Evolutionary conservation across 176 grass and related monocot species (phyloP).

Genomic region (Cocos nucifera): DNA sequence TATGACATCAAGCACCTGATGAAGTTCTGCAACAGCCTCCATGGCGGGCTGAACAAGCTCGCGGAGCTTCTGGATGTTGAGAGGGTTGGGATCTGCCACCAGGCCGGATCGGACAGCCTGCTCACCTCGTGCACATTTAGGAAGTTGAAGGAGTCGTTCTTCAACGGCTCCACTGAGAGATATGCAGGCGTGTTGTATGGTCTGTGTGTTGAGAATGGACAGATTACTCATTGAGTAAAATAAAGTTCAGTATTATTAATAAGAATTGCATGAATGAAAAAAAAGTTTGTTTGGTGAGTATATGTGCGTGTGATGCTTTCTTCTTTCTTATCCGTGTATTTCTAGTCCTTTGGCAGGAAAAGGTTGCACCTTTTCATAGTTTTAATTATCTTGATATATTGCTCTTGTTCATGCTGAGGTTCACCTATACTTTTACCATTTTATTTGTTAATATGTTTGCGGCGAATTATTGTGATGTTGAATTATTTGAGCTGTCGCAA

Average conservation of each 20-base stretch:
- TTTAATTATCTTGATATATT: background rate
- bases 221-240: slow-evolving; percentile 35
- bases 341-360: background rate
- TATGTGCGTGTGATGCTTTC: background rate
- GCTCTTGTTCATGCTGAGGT: background rate
- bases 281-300: slow-evolving; percentile 6
- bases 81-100: slow-evolving; percentile 53
- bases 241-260: slow-evolving; percentile 33
- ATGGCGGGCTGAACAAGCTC: slow-evolving; percentile 66
- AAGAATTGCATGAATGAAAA: slow-evolving; percentile 18
- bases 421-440: too few species aligned
- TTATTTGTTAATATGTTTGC: too few species aligned
- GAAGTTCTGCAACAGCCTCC: slow-evolving; percentile 43
- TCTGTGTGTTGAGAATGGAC: slow-evolving; percentile 33
- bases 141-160: slow-evolving; percentile 41
- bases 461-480: too few species aligned
- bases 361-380: background rate
- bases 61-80: slow-evolving; percentile 33
- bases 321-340: background rate
- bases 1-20: slow-evolving; percentile 89
- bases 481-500: too few species aligned
- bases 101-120: slow-evolving; percentile 62
- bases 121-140: slow-evolving; percentile 36
- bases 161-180: slow-evolving; percentile 28
- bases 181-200: slow-evolving; percentile 76